These are phyloP conservation scores for Penicillium brasilianum DNA, from an alignment of 2,329 filamentous ascomycete genomes.

Conservation along the genomic window DNA sequence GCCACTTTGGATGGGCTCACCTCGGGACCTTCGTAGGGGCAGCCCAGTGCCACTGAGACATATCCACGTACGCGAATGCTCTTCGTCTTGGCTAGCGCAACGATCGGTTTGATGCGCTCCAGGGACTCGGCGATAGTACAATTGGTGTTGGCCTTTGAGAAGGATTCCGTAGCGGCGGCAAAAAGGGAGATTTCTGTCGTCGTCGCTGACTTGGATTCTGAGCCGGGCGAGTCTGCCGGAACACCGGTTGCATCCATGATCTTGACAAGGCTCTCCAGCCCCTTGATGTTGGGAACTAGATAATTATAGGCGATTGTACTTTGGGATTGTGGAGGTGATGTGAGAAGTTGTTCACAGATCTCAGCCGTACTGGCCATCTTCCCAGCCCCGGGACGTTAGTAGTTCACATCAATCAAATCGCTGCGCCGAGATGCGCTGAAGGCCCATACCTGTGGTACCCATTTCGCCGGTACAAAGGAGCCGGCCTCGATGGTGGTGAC, in stretches of 20 bases:
- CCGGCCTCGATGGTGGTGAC: constrained; percentile 58
- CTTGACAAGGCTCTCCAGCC: constrained; percentile 64
- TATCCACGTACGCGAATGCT: constrained; percentile 67
- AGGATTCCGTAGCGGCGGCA: constrained; percentile 67
- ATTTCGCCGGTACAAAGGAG: constrained; percentile 60
- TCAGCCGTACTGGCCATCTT: constrained; percentile 70
- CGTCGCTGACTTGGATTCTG: constrained; percentile 38
- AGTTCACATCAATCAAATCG: not conserved
- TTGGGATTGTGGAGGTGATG: constrained; percentile 55
- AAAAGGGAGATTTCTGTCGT: constrained; percentile 66
- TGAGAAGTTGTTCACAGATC: constrained; percentile 61
- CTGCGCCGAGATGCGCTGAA: constrained; percentile 10
- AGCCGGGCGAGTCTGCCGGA: constrained; percentile 36
- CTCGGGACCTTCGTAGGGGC: constrained; percentile 69
- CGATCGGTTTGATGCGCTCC: constrained; percentile 62
- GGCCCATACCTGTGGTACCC: constrained; percentile 57
- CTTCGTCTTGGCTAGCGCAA: constrained; percentile 60
- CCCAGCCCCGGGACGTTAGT: not conserved
- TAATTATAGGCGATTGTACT: constrained; percentile 67
- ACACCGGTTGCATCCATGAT: constrained; percentile 52
- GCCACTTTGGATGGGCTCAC: constrained; percentile 65
- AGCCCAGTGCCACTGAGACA: constrained; percentile 68
- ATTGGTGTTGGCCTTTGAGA: constrained; percentile 69
- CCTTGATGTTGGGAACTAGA: constrained; percentile 67
- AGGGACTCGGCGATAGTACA: constrained; percentile 67